phyloP scores from a whole-genome alignment of 345 rosid species.

The Carallia brachiata region DNA sequence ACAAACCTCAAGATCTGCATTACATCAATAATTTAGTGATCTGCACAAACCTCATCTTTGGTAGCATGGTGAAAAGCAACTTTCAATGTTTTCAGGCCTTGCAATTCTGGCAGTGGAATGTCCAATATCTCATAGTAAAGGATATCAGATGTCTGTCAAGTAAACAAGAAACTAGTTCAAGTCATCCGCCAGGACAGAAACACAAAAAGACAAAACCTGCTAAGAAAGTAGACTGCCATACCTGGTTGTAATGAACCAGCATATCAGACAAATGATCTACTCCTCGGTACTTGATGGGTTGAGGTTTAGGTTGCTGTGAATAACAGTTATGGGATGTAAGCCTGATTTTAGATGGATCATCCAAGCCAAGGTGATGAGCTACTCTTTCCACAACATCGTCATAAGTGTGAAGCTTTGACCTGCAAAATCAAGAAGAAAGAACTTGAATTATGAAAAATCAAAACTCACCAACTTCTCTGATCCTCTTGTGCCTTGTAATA shows the following conservation, averaged over 20 bases:
- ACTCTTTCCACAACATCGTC: conserved; percentile 93
- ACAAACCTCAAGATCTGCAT: conserved; percentile 8
- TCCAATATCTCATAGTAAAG: conserved; percentile 92
- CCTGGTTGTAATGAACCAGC: conserved; percentile 95
- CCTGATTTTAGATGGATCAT: conserved; percentile 88
- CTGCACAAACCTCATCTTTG: conserved; percentile 23
- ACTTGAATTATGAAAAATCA: neutral
- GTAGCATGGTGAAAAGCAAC: conserved; percentile 25
- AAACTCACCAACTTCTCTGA: neutral
- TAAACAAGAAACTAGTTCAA: conserved; percentile 1
- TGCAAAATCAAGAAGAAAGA: conserved; percentile 19
- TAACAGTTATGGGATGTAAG: conserved; percentile 98
- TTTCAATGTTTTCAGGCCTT: conserved; percentile 66
- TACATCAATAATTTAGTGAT: neutral
- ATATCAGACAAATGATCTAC: conserved; percentile 85
- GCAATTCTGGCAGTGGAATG: conserved; percentile 94
- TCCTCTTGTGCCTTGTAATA: neutral
- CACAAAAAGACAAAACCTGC: neutral
- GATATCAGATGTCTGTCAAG: conserved; percentile 72
- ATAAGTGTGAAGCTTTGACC: conserved; percentile 90
- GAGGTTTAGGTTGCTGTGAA: conserved; percentile 98
- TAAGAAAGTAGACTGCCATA: conserved; percentile 14
- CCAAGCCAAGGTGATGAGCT: conserved; percentile 75
- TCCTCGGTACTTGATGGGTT: conserved; percentile 86
- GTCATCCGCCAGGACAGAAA: conserved; percentile 13